Evolutionary conservation across 305 asterid species (phyloP).

Genomic region (Fraxinus baroniana): DNA sequence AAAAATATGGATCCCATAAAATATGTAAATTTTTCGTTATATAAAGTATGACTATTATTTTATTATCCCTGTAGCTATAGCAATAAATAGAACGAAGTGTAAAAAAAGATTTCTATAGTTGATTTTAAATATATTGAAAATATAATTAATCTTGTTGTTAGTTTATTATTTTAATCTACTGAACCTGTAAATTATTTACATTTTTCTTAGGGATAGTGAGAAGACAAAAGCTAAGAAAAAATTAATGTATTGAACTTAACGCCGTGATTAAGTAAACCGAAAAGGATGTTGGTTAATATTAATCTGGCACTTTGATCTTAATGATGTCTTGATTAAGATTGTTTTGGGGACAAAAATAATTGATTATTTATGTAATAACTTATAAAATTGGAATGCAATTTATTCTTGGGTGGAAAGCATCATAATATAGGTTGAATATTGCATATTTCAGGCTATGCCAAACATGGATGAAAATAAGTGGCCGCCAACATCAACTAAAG

Average conservation of each 20-base stretch:
- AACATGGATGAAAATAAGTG: slow-evolving; percentile 2
- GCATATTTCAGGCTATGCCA: not conserved
- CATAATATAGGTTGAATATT: not conserved
- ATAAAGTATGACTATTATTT: too few species aligned
- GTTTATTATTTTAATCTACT: not conserved
- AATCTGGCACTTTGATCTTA: not conserved
- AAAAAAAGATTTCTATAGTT: not conserved
- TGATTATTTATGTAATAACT: not conserved
- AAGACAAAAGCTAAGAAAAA: not conserved
- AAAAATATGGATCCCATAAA: not conserved
- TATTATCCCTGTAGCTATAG: not conserved
- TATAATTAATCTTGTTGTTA: not conserved
- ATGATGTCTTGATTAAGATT: not conserved
- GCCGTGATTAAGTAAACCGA: not conserved
- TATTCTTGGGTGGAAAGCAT: not conserved
- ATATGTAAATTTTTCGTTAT: not conserved
- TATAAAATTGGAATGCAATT: not conserved
- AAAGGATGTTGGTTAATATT: not conserved
- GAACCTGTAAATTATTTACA: not conserved
- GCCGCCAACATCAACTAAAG: not conserved
- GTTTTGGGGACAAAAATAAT: not conserved
- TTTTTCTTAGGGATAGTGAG: not conserved
- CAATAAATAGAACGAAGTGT: not conserved
- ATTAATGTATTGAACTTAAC: not conserved
- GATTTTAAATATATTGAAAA: not conserved